Conservation (phyloP, 1,139 yeast species). For the Taiozyma sp. region DNA sequence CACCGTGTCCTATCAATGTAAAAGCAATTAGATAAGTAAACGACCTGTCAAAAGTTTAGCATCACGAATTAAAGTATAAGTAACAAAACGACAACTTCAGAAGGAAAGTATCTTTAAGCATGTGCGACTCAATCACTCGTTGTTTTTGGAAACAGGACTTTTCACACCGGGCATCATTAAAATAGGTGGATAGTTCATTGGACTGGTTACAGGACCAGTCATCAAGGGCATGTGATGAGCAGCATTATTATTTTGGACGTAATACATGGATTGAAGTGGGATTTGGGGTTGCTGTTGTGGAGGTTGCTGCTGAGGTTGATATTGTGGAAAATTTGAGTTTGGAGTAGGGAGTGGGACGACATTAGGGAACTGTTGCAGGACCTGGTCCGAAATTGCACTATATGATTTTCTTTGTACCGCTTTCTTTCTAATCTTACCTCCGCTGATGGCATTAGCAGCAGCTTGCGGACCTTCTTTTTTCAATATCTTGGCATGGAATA, state of each 20-base stretch:
- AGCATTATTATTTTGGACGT: not conserved
- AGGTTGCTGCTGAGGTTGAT: not conserved
- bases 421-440: slow-evolving; percentile 5
- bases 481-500: slow-evolving; percentile 71
- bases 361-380: not conserved
- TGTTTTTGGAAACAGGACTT: not conserved
- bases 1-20: not conserved
- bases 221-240: not conserved
- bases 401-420: slow-evolving; percentile 2
- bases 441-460: slow-evolving; percentile 44
- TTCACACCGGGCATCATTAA: not conserved
- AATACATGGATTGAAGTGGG: not conserved
- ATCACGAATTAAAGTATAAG: not conserved
- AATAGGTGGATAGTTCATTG: not conserved
- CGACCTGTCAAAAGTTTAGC: not conserved
- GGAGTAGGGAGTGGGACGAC: not conserved
- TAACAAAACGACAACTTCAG: not conserved
- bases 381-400: not conserved
- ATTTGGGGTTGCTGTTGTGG: not conserved
- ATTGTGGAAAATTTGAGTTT: not conserved
- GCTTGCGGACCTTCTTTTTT: slow-evolving; percentile 61
- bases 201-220: not conserved
- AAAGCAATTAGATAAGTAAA: not conserved
- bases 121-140: not conserved
- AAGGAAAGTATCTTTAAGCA: not conserved